A percentile compares a stretch with the other conserved stretches of the same genome.
Conservation (phyloP, 1,284 basidiomycete genomes). For the Somion occarium region DNA sequence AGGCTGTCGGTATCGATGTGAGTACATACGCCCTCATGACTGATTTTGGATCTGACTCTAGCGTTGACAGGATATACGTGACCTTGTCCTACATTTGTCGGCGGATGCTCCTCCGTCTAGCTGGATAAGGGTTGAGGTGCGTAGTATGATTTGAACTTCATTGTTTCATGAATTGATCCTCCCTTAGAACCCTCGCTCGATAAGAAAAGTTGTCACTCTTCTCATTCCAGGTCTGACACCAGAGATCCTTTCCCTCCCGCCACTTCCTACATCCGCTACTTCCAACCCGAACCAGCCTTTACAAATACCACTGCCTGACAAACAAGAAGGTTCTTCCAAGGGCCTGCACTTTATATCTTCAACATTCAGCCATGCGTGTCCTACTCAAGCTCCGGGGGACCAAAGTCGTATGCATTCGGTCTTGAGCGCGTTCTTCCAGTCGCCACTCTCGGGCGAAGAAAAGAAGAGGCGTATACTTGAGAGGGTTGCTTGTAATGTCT, state of each 20-base stretch:
- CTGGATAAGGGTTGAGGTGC: conserved; percentile 81
- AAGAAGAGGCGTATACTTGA: conserved; percentile 61
- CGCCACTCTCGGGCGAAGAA: conserved; percentile 75
- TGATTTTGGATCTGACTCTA: conserved; percentile 5
- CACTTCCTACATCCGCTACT: conserved; percentile 58
- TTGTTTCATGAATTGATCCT: conserved; percentile 2
- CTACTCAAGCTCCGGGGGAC: conserved; percentile 87
- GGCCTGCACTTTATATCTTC: conserved; percentile 71
- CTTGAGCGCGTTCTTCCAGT: conserved; percentile 74
- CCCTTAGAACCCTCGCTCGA: conserved; percentile 59
- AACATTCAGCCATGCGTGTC: conserved; percentile 88
- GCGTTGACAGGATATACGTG: conserved; percentile 69
- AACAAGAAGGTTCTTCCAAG: conserved; percentile 25
- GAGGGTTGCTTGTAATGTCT: conserved; percentile 48
- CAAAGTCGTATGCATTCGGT: conserved; percentile 81
- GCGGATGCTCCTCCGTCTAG: conserved; percentile 77
- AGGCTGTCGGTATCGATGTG: conserved; percentile 75
- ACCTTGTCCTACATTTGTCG: conserved; percentile 76
- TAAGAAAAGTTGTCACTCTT: conserved; percentile 74
- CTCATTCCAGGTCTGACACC: conserved; percentile 80
- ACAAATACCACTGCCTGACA: conserved; percentile 48
- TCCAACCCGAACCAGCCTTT: conserved; percentile 63
- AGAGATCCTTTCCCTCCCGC: conserved; percentile 63
- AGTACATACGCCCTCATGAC: conserved; percentile 19
- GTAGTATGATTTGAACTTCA: too few species aligned